Percentiles rank a stretch among this genome's conserved stretches.
phyloP scores from a whole-genome alignment of 2,329 filamentous ascomycete species.

The Nothophoma quercina region DNA sequence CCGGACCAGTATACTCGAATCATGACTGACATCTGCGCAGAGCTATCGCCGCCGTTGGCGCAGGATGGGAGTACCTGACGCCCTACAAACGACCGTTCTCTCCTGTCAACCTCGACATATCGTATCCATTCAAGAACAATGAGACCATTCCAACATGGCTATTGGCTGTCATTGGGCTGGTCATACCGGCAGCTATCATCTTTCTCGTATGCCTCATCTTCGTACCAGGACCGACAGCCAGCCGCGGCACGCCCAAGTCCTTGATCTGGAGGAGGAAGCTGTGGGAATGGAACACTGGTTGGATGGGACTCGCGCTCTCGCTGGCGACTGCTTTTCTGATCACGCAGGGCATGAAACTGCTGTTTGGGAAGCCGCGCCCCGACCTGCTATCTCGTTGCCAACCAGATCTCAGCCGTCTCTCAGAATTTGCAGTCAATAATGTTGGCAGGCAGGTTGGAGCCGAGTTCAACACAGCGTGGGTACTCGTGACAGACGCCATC shows the following conservation, averaged over 20 bases:
- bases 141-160: conserved; percentile 76
- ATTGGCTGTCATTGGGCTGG: conserved; percentile 68
- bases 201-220: conserved; percentile 71
- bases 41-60: conserved; percentile 65
- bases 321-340: conserved; percentile 78
- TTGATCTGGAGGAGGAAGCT: conserved; percentile 81
- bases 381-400: conserved; percentile 74
- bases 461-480: conserved; percentile 63
- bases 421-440: conserved; percentile 63
- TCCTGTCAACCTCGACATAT: conserved; percentile 77
- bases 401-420: conserved; percentile 71
- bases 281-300: conserved; percentile 89
- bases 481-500: conserved; percentile 77
- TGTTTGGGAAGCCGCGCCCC: conserved; percentile 71
- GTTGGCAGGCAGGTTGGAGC: conserved; percentile 35
- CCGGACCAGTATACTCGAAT: background rate
- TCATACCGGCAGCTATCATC: conserved; percentile 73
- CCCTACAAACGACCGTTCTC: conserved; percentile 77
- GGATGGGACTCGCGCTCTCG: conserved; percentile 80
- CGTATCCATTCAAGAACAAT: conserved; percentile 73
- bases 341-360: conserved; percentile 83
- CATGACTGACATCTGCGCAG: conserved; percentile 44
- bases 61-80: conserved; percentile 63
- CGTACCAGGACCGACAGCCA: conserved; percentile 75
- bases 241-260: conserved; percentile 66